phyloP scores from a whole-genome alignment of 805 yeast species.

The Kuraishia hungarica region DNA sequence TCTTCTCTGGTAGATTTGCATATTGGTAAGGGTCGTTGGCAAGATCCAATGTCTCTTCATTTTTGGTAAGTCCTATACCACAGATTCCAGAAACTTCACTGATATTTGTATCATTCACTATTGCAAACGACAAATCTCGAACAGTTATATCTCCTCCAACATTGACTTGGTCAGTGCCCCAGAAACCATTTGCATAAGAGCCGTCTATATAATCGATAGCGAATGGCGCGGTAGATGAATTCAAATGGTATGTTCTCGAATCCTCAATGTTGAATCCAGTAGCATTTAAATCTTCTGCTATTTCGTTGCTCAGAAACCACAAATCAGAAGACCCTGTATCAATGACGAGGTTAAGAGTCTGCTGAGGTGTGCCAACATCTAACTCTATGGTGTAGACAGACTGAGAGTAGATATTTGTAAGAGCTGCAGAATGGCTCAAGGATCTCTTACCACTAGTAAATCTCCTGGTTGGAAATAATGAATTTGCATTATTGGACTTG shows the following conservation, averaged over 20 bases:
- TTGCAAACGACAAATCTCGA: constrained; percentile 49
- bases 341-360: constrained; percentile 34
- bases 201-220: constrained; percentile 39
- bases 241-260: constrained; percentile 27
- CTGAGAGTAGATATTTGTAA: neutral
- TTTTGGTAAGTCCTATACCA: neutral
- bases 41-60: neutral
- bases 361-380: constrained; percentile 33
- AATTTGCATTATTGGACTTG: neutral
- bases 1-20: constrained; percentile 1
- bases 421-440: neutral
- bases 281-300: constrained; percentile 10
- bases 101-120: constrained; percentile 49
- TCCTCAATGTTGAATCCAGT: constrained; percentile 38
- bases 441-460: neutral
- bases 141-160: constrained; percentile 38
- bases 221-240: constrained; percentile 29
- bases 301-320: constrained; percentile 24
- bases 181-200: constrained; percentile 37
- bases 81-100: constrained; percentile 51
- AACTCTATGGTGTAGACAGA: constrained; percentile 30
- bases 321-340: constrained; percentile 40
- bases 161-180: constrained; percentile 55
- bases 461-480: neutral
- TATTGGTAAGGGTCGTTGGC: neutral